phyloP scores from a whole-genome alignment of 2,329 filamentous ascomycete species.

The Sporothrix phasma region DNA sequence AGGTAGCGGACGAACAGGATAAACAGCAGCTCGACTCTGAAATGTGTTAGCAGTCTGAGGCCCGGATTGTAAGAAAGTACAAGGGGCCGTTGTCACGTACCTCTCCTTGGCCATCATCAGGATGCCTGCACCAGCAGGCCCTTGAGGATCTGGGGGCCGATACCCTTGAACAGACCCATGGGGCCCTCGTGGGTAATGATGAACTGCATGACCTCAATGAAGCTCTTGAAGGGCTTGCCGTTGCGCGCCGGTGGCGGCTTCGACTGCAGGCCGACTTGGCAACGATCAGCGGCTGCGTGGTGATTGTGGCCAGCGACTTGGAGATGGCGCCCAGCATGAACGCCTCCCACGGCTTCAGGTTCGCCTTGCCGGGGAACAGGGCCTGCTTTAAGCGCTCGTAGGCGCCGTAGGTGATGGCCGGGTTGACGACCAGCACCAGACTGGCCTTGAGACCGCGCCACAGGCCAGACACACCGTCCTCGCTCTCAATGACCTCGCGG shows the following conservation, averaged over 20 bases:
- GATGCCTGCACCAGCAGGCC: constrained; percentile 84
- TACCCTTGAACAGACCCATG: constrained; percentile 87
- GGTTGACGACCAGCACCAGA: constrained; percentile 89
- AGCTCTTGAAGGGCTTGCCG: constrained; percentile 88
- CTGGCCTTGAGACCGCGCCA: constrained; percentile 96
- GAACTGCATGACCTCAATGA: constrained; percentile 88
- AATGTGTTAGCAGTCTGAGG: constrained; percentile 12
- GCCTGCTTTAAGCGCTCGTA: constrained; percentile 78
- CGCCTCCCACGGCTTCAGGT: constrained; percentile 72
- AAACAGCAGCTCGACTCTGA: constrained; percentile 77
- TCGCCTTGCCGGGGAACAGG: constrained; percentile 67
- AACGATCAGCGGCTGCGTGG: constrained; percentile 90
- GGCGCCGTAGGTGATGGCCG: constrained; percentile 93
- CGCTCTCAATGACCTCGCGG: constrained; percentile 76
- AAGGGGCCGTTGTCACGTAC: constrained; percentile 42
- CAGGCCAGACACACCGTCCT: constrained; percentile 79
- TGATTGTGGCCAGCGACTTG: constrained; percentile 83
- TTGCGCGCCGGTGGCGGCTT: constrained; percentile 74
- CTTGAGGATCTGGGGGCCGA: constrained; percentile 87
- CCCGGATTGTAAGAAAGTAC: no score
- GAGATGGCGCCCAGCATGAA: constrained; percentile 89
- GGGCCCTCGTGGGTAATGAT: constrained; percentile 82
- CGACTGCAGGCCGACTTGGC: constrained; percentile 95
- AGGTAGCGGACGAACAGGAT: constrained; percentile 78
- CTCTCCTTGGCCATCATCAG: constrained; percentile 99